Conservation (phyloP, 2,329 filamentous ascomycete genomes). For the Fonsecaea multimorphosa region DNA sequence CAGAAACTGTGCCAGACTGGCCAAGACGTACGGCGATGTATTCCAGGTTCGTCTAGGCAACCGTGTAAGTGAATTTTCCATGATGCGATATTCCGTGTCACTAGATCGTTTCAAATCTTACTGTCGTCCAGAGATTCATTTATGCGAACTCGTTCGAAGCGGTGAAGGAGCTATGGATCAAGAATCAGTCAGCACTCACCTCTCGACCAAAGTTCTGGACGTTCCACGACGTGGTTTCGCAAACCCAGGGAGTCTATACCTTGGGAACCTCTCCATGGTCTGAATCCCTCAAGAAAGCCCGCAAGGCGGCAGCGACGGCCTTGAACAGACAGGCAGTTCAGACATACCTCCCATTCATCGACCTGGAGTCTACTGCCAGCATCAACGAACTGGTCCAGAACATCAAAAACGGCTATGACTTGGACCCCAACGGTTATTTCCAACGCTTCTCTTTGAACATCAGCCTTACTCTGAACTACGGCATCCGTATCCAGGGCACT, state of each 20-base stretch:
- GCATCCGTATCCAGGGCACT: constrained; percentile 73
- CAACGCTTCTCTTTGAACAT: constrained; percentile 78
- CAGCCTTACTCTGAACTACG: constrained; percentile 77
- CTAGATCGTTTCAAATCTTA: neutral
- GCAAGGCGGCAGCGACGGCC: constrained; percentile 78
- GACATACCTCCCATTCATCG: constrained; percentile 80
- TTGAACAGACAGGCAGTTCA: constrained; percentile 76
- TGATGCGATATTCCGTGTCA: neutral
- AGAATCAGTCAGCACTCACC: constrained; percentile 76
- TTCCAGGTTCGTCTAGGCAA: constrained; percentile 74
- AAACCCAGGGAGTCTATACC: constrained; percentile 69
- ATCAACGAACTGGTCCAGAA: constrained; percentile 73
- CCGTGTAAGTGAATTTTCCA: constrained; percentile 51
- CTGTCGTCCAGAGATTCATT: constrained; percentile 63
- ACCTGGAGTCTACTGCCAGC: constrained; percentile 74
- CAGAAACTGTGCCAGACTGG: constrained; percentile 60
- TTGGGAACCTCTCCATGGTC: constrained; percentile 85
- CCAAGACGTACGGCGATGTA: constrained; percentile 65
- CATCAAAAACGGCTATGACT: constrained; percentile 66
- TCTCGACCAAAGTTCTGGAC: constrained; percentile 79
- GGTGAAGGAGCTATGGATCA: constrained; percentile 74
- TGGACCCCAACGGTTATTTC: constrained; percentile 75
- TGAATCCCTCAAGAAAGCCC: constrained; percentile 74
- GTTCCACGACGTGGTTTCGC: constrained; percentile 77
- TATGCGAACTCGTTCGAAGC: constrained; percentile 79